Base-by-base conservation (phyloP, 306 rosid genomes). In the Calophaca sinica region DNA sequence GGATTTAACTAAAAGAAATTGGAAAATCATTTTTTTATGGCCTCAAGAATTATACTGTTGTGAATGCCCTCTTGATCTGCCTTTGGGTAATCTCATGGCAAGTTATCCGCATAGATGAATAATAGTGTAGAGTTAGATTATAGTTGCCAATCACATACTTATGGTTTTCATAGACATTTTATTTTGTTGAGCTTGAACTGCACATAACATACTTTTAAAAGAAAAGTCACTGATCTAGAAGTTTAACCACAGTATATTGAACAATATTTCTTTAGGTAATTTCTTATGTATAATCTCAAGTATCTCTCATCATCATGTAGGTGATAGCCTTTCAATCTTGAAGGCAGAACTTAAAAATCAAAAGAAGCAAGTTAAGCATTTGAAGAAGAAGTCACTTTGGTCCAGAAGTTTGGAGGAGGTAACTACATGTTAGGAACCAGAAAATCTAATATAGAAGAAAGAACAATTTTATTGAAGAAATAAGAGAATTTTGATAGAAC, bases 371-470 rank as follows among this genome's bases (percentile, higher is more conserved):
- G 96, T 92, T 69, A 89, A 85, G 76, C 79, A 74, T 72, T 86
- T 92, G 73, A 92, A 86, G 90, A 92, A 89, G 66, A 92, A 92
- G 81, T 92, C 97, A 15, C 96, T 92, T 28, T 92, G 96, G 97
- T 88, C 93, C 68, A 86, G 87, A 86, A 88, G 90, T 82, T 76
- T 89, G 84, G 97, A 92, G 77, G 96, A 92, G 97, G 97, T 89
- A 89, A 85, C 59, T 50, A n/a, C n/a, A n/a, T n/a, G n/a, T n/a
- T n/a, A n/a, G n/a, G n/a, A n/a, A n/a, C n/a, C n/a, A n/a, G n/a
- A n/a, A n/a, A n/a, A n/a, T n/a, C n/a, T n/a, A n/a, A n/a, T n/a
- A n/a, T n/a, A n/a, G n/a, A n/a, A n/a, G n/a, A n/a, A n/a, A n/a
- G n/a, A n/a, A n/a, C n/a, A n/a, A n/a, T n/a, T n/a, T n/a, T n/a